Percentiles rank a stretch among this genome's conserved stretches.
Conservation (phyloP, 2,329 filamentous ascomycete genomes). For the Elsinoe ampelina region DNA sequence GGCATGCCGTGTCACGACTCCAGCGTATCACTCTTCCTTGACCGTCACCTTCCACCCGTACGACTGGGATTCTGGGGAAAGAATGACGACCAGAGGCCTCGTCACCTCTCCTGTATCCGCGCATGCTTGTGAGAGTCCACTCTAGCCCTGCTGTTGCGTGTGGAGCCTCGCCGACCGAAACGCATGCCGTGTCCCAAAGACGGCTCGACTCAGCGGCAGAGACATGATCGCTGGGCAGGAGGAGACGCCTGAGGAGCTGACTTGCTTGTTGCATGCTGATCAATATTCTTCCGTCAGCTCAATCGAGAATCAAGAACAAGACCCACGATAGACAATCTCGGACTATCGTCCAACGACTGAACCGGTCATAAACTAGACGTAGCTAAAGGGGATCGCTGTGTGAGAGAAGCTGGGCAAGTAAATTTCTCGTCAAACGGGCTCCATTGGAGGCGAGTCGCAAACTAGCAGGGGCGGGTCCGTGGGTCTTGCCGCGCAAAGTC, state of each 20-base stretch:
- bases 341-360: neutral
- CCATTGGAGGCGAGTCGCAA: neutral
- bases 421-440: conserved; percentile 1
- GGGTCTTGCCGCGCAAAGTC: conserved; percentile 1
- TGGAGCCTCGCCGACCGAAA: neutral
- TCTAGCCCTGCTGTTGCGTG: neutral
- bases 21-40: neutral
- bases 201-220: neutral
- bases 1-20: too few species aligned
- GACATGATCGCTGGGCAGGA: too few species aligned
- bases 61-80: neutral
- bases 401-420: neutral
- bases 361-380: conserved; percentile 8
- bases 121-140: neutral
- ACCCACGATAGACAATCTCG: neutral
- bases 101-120: neutral
- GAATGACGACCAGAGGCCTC: neutral
- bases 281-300: neutral
- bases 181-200: neutral
- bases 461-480: neutral
- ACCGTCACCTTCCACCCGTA: neutral
- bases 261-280: too few species aligned
- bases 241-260: neutral
- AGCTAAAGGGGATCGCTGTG: conserved; percentile 2
- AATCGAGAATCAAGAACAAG: neutral